Base-by-base conservation (phyloP, 352 stramenopile genomes). In the Phytophthora cactorum region DNA sequence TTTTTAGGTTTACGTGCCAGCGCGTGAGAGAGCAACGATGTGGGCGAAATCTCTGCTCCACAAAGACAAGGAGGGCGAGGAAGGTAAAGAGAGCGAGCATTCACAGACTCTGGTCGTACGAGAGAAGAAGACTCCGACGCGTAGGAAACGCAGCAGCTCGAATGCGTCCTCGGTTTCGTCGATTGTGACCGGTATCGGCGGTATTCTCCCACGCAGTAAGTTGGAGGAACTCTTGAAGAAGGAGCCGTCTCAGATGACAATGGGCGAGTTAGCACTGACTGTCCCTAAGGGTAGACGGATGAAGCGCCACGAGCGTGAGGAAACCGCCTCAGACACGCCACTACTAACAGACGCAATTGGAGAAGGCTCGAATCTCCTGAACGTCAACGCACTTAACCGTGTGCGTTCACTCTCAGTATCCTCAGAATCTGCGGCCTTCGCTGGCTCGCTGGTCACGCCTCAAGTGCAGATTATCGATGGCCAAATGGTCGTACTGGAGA, bases 391-490 rank as follows among this genome's bases (percentile, higher is more conserved):
- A 14, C 62, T 89, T 7, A 79, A 88, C 54, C 84, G 79, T 17
- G 57, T 82, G 28, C 81, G 81, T 2, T 91, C 82, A 29, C 63
- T 91, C 9, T 90, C 82, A 0, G 67, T 91, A 15, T 90, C 82
- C 5, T 91, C 84, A 1, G 84, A 91, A 43, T 84, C 81, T 0
- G 72, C 78, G 29, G 83, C 81, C 3, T 81, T 88, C 41, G 81
- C 77, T n/a, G 77, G 82, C 8, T 89, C 88, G 12, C 70, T 94
- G 8, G 77, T 93, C 44, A 88, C 84, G 32, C 88, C 88, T 0
- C 84, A 91, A 52, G 88, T 96, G 27, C 75, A 93, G 59, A 92
- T 96, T 56, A 78, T 96, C 28, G 81, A 96, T 51, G 86, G 88
- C n/a, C 84, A 93, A 53, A 96, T 96, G 82, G 86, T 96, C 17